Evolutionary conservation across 768 basidiomycete species (phyloP).

Genomic region (Naganishia antarctica): DNA sequence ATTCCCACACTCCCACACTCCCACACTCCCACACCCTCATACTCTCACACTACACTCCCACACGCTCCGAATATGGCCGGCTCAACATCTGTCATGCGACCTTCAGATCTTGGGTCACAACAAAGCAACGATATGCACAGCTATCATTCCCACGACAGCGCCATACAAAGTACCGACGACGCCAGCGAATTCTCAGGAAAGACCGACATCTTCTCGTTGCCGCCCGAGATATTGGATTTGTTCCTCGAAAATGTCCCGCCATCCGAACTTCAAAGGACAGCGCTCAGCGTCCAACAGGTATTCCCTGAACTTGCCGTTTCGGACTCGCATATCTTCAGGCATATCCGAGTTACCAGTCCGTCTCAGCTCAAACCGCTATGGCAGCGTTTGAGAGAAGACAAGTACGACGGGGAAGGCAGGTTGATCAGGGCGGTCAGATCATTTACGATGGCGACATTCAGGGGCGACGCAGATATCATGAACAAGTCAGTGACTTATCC

Average conservation of each 20-base stretch:
- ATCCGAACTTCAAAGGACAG: slow-evolving; percentile 54
- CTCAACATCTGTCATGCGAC: slow-evolving; percentile 3
- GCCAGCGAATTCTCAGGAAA: not conserved
- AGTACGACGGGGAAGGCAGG: slow-evolving; percentile 1
- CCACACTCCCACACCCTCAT: not conserved
- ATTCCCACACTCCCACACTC: not conserved
- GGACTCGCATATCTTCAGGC: slow-evolving; percentile 58
- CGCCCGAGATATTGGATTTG: slow-evolving; percentile 62
- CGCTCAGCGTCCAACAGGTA: slow-evolving; percentile 61
- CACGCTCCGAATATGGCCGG: not conserved
- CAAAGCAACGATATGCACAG: not conserved
- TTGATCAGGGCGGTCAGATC: slow-evolving; percentile 9
- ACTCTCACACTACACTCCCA: not conserved
- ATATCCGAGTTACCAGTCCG: slow-evolving; percentile 54
- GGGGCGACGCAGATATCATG: slow-evolving; percentile 67
- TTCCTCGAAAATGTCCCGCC: slow-evolving; percentile 58
- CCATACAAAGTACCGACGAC: not conserved
- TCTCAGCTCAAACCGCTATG: slow-evolving; percentile 61
- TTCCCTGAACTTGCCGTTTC: slow-evolving; percentile 63
- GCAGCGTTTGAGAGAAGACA: slow-evolving; percentile 53
- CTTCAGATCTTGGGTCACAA: not conserved
- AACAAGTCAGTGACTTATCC: slow-evolving; percentile 52
- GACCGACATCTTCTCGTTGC: slow-evolving; percentile 50
- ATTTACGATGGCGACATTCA: slow-evolving; percentile 55
- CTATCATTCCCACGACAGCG: not conserved